Evolutionary conservation across 352 stramenopile species (phyloP), one percentile per base, ranked within the genome.

Genomic region (Thraustotheca clavata): DNA sequence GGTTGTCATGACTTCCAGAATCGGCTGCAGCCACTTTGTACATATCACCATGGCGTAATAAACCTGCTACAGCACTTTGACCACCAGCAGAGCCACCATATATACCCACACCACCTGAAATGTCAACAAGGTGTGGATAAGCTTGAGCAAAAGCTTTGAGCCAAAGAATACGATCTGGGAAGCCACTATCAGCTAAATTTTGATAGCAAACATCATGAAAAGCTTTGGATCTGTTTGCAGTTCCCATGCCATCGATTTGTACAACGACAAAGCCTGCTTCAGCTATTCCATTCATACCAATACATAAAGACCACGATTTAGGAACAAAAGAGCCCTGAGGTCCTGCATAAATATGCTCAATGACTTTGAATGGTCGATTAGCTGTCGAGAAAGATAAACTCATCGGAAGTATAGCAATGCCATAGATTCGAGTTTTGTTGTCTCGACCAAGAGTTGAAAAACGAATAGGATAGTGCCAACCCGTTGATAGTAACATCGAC

Each of bases 1-100:
- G 55, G 55, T 62, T 62, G 55, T 62, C 55, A 24, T 62, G 55
- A 41, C 55, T 54, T 26, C 55, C 55, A 27, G 39, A 62, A 41
- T 62, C 55, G 55, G 55, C 55, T 11, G 36, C 55, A 3, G 55
- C 55, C 3, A 62, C 55, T 16, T 8, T 12, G 24, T 62, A 62
- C 26, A 62, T 8, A 22, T 62, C 55, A 12, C 55, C 55, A 26
- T 62, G 55, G 16, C 4, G 5, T 5, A 62, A 1, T 32, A 62
- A n/a, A 7, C 26, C 55, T 18, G 55, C 55, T 0, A 62, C 55
- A 7, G 55, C 55, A 31, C 26, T 62, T 31, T 62, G 55, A 0
- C 55, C 55, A 29, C 55, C 55, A 1, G 55, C 55, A 4, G 55
- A 62, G 26, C 55, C 55, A 41, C 55, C 55, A 22, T 62, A 62